These are phyloP conservation scores for Pistacia integerrima DNA, from an alignment of 345 rosid genomes.

Conservation along the genomic window DNA sequence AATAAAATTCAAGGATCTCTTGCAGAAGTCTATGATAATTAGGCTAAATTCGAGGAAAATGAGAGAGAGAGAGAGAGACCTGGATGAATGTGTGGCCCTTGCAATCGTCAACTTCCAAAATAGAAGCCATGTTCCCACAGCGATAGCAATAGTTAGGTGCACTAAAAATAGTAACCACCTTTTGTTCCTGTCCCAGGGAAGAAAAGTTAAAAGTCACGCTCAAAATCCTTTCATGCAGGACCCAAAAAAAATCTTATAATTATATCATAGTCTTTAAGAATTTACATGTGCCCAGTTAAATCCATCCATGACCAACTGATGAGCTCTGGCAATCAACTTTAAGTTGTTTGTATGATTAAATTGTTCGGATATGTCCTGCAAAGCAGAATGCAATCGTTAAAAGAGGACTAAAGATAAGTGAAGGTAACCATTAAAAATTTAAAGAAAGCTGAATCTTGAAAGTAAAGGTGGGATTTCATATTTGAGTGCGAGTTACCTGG, in stretches of 20 bases:
- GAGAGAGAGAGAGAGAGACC: slow-evolving; percentile 40
- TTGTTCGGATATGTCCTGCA: slow-evolving; percentile 94
- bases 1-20: no score
- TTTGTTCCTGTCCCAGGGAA: slow-evolving; percentile 78
- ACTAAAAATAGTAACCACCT: slow-evolving; percentile 96
- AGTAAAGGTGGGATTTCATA: not conserved
- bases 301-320: slow-evolving; percentile 99
- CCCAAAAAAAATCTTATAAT: not conserved
- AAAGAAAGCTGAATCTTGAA: not conserved
- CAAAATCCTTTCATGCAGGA: slow-evolving; percentile 9
- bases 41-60: no score
- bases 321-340: slow-evolving; percentile 94
- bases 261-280: slow-evolving; percentile 1
- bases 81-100: slow-evolving; percentile 86
- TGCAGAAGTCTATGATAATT: no score
- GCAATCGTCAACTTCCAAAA: slow-evolving; percentile 96
- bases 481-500: slow-evolving; percentile 51
- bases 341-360: slow-evolving; percentile 89
- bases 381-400: slow-evolving; percentile 13
- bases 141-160: slow-evolving; percentile 99
- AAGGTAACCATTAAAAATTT: not conserved
- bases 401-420: slow-evolving; percentile 11
- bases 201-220: slow-evolving; percentile 13
- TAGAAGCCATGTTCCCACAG: slow-evolving; percentile 99
- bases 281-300: slow-evolving; percentile 98